Evolutionary conservation across 768 basidiomycete genomes (phyloP).

Genomic region (Tylopilus felleus): DNA sequence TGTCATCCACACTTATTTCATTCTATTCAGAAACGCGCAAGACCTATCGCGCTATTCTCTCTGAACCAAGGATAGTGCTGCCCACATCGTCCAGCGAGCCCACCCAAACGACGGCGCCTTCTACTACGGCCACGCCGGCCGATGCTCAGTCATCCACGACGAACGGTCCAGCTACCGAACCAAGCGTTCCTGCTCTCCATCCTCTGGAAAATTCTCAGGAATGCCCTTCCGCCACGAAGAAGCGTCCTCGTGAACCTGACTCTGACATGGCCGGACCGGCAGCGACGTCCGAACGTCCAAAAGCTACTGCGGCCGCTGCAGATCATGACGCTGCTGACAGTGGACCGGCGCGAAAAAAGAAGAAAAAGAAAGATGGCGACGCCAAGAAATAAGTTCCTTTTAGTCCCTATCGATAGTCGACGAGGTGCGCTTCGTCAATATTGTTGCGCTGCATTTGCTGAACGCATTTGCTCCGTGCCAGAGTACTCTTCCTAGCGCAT

Average conservation of each 20-base stretch:
- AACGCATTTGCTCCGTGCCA: not conserved
- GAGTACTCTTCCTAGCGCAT: too few relatives aligned
- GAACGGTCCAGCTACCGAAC: not conserved
- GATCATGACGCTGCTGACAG: not conserved
- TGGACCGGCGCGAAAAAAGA: constrained; percentile 22
- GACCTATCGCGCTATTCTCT: constrained; percentile 76
- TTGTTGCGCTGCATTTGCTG: not conserved
- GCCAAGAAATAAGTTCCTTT: not conserved
- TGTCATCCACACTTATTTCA: not conserved
- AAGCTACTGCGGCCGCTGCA: not conserved
- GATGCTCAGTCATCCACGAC: not conserved
- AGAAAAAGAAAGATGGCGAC: constrained; percentile 10
- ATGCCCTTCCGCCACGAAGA: constrained; percentile 4
- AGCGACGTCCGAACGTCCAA: not conserved
- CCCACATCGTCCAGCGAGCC: constrained; percentile 29
- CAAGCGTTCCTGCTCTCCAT: not conserved
- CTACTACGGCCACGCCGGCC: not conserved
- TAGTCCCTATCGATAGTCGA: not conserved
- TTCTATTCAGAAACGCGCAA: constrained; percentile 65
- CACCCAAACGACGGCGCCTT: not conserved
- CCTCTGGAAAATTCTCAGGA: not conserved
- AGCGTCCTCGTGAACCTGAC: constrained; percentile 23
- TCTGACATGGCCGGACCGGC: not conserved
- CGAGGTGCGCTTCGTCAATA: too few relatives aligned
- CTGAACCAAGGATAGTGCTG: constrained; percentile 66